Base-by-base conservation (phyloP, 768 basidiomycete genomes). In the Phylloporus arenicola region DNA sequence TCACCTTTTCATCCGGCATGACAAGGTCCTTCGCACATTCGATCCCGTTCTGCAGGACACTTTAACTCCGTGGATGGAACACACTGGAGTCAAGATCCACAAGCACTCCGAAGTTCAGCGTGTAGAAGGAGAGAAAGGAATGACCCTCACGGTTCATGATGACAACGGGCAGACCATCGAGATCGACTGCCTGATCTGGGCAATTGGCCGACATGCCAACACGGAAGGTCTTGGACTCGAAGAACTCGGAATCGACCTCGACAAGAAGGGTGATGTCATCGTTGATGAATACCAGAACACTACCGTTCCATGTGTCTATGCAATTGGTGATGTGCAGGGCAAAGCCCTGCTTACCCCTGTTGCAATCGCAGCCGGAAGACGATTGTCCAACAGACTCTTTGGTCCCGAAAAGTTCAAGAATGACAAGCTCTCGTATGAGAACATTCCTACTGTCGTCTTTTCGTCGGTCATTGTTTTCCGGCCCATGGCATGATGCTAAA, bases 361-460 rank as follows among this genome's bases (percentile, higher is more conserved):
- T 10, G 96, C 96, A 37, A 95, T 99, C 51, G 95, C 95, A 43
- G 96, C 96, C 14, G 96, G 92, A 19, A 75, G 96, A 52, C 74
- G 92, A 53, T 73, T 97, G 34, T 78, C 87, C 47, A 98, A 98
- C 71, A 75, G 96, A 52, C 71, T 98, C 41, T 99, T 92, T 61
- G 96, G 96, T 10, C 84, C 84, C 3, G 80, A 82, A 53, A 76
- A 89, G 69, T 94, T 77, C 78, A 92, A 88, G 73, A 67, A 86
- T 43, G 88, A 95, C 61, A 92, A 95, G 68, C 76, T 97, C 50
- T 77, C 75, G 58, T 99, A 98, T 65, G 77, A 84, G 30, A 81
- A 97, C 65, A 93, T 99, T 52, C 86, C 96, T 4, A 90, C 86
- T 42, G 96, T 98, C 54, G 92, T 98, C 49, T 98, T 98, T 74